Evolutionary conservation across 1,139 yeast species (phyloP).

Genomic region (Kodamaea ohmeri): DNA sequence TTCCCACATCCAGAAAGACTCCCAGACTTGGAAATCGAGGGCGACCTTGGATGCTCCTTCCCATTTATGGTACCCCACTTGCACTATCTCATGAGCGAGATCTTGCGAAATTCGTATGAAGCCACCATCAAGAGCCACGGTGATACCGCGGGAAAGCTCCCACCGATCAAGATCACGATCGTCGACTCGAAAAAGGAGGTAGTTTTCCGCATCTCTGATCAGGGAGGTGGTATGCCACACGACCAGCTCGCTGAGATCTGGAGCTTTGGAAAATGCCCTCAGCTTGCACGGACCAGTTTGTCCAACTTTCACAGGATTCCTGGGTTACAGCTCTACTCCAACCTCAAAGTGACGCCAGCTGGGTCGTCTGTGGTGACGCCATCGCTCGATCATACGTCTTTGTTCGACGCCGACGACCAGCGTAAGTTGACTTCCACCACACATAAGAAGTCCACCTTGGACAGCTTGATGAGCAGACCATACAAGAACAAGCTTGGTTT

Average conservation of each 20-base stretch:
- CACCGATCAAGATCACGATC: slow-evolving; percentile 71
- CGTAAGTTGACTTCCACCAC: slow-evolving; percentile 21
- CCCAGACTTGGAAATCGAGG: slow-evolving; percentile 77
- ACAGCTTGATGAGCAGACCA: slow-evolving; percentile 62
- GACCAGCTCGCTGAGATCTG: slow-evolving; percentile 63
- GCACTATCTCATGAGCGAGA: slow-evolving; percentile 82
- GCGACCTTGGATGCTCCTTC: slow-evolving; percentile 59
- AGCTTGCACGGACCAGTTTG: slow-evolving; percentile 53
- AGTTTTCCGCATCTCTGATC: slow-evolving; percentile 77
- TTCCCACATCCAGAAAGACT: slow-evolving; percentile 56
- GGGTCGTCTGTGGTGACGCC: slow-evolving; percentile 37
- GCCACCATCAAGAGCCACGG: slow-evolving; percentile 60
- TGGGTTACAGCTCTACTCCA: slow-evolving; percentile 47
- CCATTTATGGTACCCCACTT: slow-evolving; percentile 86
- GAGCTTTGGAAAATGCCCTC: slow-evolving; percentile 77
- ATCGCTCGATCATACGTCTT: slow-evolving; percentile 27
- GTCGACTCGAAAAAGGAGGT: slow-evolving; percentile 65
- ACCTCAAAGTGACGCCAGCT: slow-evolving; percentile 38
- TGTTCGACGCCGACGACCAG: slow-evolving; percentile 39
- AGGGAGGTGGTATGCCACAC: slow-evolving; percentile 79
- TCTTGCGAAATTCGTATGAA: slow-evolving; percentile 77
- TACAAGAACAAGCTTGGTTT: slow-evolving; percentile 75
- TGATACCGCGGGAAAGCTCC: slow-evolving; percentile 38
- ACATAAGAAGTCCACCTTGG: slow-evolving; percentile 37
- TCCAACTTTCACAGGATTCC: slow-evolving; percentile 68